These are phyloP conservation scores for Neurospora sp. DNA, from an alignment of 495 filamentous ascomycete species.

Conservation along the genomic window DNA sequence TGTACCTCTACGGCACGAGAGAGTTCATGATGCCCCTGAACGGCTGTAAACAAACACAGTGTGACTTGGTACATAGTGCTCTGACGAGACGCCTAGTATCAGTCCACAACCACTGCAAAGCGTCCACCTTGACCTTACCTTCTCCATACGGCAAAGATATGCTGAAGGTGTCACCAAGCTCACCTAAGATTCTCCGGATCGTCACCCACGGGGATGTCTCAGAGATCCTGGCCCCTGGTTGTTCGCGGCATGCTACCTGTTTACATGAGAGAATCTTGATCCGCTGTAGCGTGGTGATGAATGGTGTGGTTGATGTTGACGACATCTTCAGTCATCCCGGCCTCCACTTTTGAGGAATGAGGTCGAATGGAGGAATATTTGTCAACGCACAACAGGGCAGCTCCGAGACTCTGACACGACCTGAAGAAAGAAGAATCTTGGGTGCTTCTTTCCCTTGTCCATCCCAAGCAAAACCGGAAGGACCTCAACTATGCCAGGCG, in stretches of 20 bases:
- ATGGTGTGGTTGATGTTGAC: not conserved
- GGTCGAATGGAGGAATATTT: not conserved
- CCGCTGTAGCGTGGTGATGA: not conserved
- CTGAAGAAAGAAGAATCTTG: not conserved
- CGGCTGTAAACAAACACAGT: not conserved
- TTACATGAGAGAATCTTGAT: too few relatives aligned
- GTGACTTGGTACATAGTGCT: not conserved
- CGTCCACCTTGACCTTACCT: not conserved
- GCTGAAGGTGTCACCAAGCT: not conserved
- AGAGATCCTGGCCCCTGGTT: not conserved
- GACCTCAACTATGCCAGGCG: too few relatives aligned
- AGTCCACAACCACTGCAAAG: not conserved
- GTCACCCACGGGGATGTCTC: not conserved
- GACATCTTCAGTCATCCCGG: not conserved
- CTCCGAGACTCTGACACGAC: not conserved
- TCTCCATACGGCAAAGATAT: not conserved
- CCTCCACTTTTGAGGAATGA: not conserved
- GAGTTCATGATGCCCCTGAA: not conserved
- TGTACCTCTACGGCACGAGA: not conserved
- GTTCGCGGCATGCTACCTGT: not conserved
- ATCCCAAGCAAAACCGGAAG: not conserved
- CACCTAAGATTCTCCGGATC: not conserved
- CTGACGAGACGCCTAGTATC: not conserved
- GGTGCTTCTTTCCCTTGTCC: not conserved
- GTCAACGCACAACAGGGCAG: not conserved